Percentiles rank a stretch among this genome's conserved stretches.
Conservation (phyloP, 495 filamentous ascomycete genomes). For the Xylaria bambusicola region DNA sequence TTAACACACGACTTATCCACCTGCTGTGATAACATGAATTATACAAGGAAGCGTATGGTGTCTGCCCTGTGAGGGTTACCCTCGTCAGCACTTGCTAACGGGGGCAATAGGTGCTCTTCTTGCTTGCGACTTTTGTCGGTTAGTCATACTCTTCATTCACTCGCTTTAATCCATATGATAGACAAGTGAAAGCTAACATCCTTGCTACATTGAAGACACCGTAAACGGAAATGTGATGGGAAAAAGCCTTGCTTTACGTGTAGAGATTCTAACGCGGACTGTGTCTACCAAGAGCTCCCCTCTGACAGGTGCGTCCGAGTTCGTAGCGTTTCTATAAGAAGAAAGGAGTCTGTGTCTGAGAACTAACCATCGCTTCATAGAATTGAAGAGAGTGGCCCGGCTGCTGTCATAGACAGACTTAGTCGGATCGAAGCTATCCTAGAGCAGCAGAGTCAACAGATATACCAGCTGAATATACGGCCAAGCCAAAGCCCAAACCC, state of each 20-base stretch:
- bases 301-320: slow-evolving; percentile 29
- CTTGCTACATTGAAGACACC: slow-evolving; percentile 24
- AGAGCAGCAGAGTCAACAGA: slow-evolving; percentile 37
- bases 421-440: slow-evolving; percentile 35
- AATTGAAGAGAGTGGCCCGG: slow-evolving; percentile 32
- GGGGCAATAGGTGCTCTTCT: slow-evolving; percentile 32
- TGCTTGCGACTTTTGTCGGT: slow-evolving; percentile 40
- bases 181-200: slow-evolving; percentile 17
- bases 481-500: slow-evolving; percentile 29
- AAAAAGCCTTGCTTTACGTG: slow-evolving; percentile 37
- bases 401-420: slow-evolving; percentile 36
- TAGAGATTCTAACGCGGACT: slow-evolving; percentile 38
- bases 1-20: too few species aligned
- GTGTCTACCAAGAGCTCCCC: slow-evolving; percentile 37
- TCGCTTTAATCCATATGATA: too few species aligned
- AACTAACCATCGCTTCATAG: slow-evolving; percentile 19
- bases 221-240: slow-evolving; percentile 39
- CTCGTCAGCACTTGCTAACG: slow-evolving; percentile 15
- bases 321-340: not conserved
- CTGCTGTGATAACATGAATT: slow-evolving; percentile 38
- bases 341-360: not conserved
- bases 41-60: slow-evolving; percentile 37
- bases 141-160: slow-evolving; percentile 5
- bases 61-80: not conserved
- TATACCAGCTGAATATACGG: slow-evolving; percentile 29